Evolutionary conservation across 192 early-diverging fungal genomes (phyloP).

Genomic region (Backusella tuberculispora): DNA sequence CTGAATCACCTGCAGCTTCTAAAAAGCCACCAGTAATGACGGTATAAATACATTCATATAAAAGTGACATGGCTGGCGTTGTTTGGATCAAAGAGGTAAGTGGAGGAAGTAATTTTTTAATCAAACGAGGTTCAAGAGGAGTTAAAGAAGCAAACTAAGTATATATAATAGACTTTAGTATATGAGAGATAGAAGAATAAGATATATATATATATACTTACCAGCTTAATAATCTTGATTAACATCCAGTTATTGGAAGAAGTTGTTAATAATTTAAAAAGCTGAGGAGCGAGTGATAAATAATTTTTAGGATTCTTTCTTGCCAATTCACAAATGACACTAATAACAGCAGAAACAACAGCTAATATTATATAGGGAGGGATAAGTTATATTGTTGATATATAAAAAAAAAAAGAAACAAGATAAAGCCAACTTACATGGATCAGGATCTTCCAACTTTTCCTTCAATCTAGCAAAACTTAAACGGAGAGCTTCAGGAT

Average conservation of each 20-base stretch:
- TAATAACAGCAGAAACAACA: conserved; percentile 92
- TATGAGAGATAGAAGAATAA: background rate
- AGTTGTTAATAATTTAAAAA: conserved; percentile 90
- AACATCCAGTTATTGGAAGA: conserved; percentile 98
- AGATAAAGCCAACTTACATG: conserved; percentile 56
- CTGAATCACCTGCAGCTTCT: conserved; percentile 56
- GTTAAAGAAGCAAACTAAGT: conserved; percentile 86
- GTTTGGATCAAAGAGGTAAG: conserved; percentile 84
- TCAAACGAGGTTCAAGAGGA: conserved; percentile 91
- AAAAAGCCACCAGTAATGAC: conserved; percentile 91
- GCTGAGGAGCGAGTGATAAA: conserved; percentile 90
- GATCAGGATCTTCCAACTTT: conserved; percentile 88
- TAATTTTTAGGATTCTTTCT: conserved; percentile 92
- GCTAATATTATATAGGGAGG: conserved; percentile 47
- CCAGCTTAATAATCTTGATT: conserved; percentile 99
- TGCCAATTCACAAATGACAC: conserved; percentile 96
- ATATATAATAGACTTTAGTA: background rate
- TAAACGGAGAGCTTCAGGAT: conserved; percentile 83
- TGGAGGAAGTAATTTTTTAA: conserved; percentile 85
- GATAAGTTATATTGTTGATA: conserved; percentile 15
- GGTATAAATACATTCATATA: conserved; percentile 98
- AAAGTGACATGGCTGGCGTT: conserved; percentile 92
- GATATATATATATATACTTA: conserved; percentile 38
- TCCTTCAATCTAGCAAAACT: conserved; percentile 87
- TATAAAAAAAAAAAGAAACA: background rate